phyloP scores from a whole-genome alignment of 371 early-diverging fungal genomes.

The Coemansia sp. region DNA sequence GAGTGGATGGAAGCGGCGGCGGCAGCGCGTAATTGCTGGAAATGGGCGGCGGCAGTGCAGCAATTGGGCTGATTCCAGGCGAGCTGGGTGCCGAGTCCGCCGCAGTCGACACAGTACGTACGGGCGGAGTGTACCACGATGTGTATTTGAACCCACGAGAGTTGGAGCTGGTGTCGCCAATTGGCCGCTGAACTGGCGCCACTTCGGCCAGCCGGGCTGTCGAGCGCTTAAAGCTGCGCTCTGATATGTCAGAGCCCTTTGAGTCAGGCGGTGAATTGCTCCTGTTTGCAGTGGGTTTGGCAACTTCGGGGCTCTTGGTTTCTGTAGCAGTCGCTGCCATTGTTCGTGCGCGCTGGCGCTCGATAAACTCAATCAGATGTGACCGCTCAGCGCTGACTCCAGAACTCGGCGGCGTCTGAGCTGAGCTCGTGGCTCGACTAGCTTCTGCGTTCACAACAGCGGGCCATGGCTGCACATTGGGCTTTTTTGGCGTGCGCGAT shows the following conservation, averaged over 20 bases:
- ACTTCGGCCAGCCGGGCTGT: constrained; percentile 46
- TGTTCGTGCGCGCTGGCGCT: constrained; percentile 29
- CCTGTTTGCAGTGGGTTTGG: background rate
- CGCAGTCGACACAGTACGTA: background rate
- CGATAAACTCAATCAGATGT: constrained; percentile 47
- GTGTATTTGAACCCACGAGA: constrained; percentile 1
- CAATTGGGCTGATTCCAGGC: background rate
- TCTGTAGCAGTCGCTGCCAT: background rate
- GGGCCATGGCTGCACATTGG: constrained; percentile 4
- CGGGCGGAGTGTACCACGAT: constrained; percentile 20
- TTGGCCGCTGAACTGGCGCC: background rate
- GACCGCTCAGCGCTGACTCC: constrained; percentile 22
- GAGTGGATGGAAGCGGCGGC: constrained; percentile 27
- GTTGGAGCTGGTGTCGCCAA: background rate
- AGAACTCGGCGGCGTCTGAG: background rate
- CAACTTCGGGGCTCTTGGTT: background rate
- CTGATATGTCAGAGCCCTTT: constrained; percentile 31
- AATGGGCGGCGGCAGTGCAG: background rate
- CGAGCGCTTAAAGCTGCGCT: constrained; percentile 49
- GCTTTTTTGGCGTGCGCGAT: background rate
- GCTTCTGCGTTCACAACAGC: background rate
- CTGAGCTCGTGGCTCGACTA: background rate
- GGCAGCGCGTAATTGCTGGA: background rate
- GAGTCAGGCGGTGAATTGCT: constrained; percentile 12
- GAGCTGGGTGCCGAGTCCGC: background rate